Base-by-base conservation (phyloP, 2,329 filamentous ascomycete genomes). In the Fusarium setosum region DNA sequence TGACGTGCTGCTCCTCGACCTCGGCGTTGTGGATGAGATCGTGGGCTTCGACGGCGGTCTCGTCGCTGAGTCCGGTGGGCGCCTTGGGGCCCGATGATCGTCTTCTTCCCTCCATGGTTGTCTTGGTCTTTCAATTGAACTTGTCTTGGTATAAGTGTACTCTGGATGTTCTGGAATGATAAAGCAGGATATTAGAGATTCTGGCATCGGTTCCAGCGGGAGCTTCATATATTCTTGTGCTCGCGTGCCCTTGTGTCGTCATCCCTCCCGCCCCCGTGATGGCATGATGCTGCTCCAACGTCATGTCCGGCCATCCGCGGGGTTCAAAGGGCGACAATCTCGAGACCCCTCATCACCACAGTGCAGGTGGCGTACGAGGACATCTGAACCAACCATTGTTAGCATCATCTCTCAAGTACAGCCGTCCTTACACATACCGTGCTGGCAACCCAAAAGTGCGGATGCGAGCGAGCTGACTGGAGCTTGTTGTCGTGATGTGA, bases 11-110 rank as follows among this genome's bases (percentile, higher is more conserved):
- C 50, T 77, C 75, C 42, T 77, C 74, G 1, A 70, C n/a, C 48
- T 78, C 76, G 26, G 75, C 76, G 4, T 69, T 53, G 47, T 77
- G 75, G 17, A 78, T 78, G 41, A 78, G 68, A 17, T 78, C 76
- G 42, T 78, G 76, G 7, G 59, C 57, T 52, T 76, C 75, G 7
- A 72, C 50, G 15, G 75, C 76, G 21, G 68, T 72, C 63, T 76
- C 73, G 35, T 77, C 75, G 1, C 69, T 58, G 41, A 75, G 68
- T 18, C 73, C 73, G 13, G 60, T 66, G 1, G 72, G 48, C 9
- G 44, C 47, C 49, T 68, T 67, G 12, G 61, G 61, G 5, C 37
- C 34, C 4, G 44, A 40, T 15, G 64, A 65, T 42, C 37, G 35
- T 42, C 61, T 51, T 59, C 61, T 67, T 59, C 57, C 57, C 2